A percentile compares a stretch with the other conserved stretches of the same genome.
These are phyloP conservation scores for Themeda triandra DNA, from an alignment of 176 grass and related monocot species.

Conservation along the genomic window DNA sequence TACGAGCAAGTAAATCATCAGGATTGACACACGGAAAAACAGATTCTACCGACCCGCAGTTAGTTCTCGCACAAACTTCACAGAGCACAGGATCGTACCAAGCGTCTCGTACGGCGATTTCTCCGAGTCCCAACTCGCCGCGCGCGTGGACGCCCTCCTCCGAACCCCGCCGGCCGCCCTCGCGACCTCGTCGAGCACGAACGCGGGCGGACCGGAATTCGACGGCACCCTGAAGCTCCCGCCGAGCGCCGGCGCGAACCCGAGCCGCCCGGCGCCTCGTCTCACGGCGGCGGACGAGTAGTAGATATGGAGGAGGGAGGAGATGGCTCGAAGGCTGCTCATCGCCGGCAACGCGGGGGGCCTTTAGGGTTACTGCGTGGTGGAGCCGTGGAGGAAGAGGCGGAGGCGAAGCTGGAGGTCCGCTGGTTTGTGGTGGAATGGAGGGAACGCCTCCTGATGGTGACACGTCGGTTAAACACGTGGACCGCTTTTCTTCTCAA, in stretches of 20 bases:
- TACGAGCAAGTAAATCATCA: background rate
- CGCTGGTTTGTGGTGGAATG: constrained; percentile 50
- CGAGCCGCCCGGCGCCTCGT: constrained; percentile 26
- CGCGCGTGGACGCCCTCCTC: constrained; percentile 71
- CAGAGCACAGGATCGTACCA: constrained; percentile 42
- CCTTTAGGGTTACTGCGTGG: constrained; percentile 34
- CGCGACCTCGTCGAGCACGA: constrained; percentile 65
- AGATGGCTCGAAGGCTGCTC: constrained; percentile 62
- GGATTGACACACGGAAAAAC: background rate
- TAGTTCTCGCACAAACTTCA: background rate
- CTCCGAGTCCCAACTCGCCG: constrained; percentile 86
- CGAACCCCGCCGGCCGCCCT: constrained; percentile 34
- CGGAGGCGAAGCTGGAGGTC: constrained; percentile 5
- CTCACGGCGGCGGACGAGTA: constrained; percentile 26
- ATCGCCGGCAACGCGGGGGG: constrained; percentile 38
- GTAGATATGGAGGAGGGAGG: constrained; percentile 55
- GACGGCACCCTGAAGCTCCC: constrained; percentile 41
- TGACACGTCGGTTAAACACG: constrained; percentile 41
- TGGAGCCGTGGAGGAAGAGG: constrained; percentile 4
- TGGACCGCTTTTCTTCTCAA: constrained; percentile 43
- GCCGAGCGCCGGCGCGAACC: constrained; percentile 17
- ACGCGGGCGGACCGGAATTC: constrained; percentile 32
- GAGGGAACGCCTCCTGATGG: constrained; percentile 41
- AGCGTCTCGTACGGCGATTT: constrained; percentile 88
- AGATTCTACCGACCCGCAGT: too few relatives aligned